Evolutionary conservation across 371 early-diverging fungal genomes (phyloP).

Genomic region (Mortierella sp.): DNA sequence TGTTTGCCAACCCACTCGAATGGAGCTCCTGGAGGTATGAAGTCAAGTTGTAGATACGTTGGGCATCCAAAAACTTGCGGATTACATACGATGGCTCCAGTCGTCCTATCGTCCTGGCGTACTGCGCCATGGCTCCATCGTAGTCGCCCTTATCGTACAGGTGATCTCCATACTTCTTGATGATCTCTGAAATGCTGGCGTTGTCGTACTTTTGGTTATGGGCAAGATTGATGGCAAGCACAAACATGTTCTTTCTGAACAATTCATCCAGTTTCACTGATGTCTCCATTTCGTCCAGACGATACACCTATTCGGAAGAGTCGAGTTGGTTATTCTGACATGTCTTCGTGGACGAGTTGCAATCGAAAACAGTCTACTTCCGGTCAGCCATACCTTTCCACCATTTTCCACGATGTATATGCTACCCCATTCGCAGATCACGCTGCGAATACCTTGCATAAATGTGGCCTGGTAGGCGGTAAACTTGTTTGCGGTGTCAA

Average conservation of each 20-base stretch:
- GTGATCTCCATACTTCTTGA: slow-evolving; percentile 93
- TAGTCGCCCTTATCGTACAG: slow-evolving; percentile 90
- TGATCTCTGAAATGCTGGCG: slow-evolving; percentile 86
- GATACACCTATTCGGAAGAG: slow-evolving; percentile 66
- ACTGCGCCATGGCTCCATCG: slow-evolving; percentile 92
- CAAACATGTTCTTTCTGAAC: slow-evolving; percentile 88
- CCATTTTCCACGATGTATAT: slow-evolving; percentile 88
- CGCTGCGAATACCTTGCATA: slow-evolving; percentile 70
- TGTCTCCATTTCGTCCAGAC: slow-evolving; percentile 89
- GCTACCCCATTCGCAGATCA: slow-evolving; percentile 89
- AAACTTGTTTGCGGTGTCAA: slow-evolving; percentile 91
- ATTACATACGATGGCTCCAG: slow-evolving; percentile 96
- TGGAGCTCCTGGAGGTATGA: slow-evolving; percentile 92
- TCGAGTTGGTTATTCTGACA: too few species aligned
- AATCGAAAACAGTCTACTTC: too few species aligned
- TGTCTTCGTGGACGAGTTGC: too few species aligned
- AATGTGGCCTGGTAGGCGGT: slow-evolving; percentile 86
- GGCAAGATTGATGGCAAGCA: slow-evolving; percentile 85
- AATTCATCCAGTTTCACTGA: slow-evolving; percentile 87
- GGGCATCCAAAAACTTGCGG: slow-evolving; percentile 94
- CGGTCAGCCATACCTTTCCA: slow-evolving; percentile 65
- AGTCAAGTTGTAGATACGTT: slow-evolving; percentile 89
- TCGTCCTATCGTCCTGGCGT: slow-evolving; percentile 90
- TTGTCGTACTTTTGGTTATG: slow-evolving; percentile 79
- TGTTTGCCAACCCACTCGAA: slow-evolving; percentile 83